Evolutionary conservation across 2,329 filamentous ascomycete species (phyloP).

Genomic region (Gaeumannomyces sp.): DNA sequence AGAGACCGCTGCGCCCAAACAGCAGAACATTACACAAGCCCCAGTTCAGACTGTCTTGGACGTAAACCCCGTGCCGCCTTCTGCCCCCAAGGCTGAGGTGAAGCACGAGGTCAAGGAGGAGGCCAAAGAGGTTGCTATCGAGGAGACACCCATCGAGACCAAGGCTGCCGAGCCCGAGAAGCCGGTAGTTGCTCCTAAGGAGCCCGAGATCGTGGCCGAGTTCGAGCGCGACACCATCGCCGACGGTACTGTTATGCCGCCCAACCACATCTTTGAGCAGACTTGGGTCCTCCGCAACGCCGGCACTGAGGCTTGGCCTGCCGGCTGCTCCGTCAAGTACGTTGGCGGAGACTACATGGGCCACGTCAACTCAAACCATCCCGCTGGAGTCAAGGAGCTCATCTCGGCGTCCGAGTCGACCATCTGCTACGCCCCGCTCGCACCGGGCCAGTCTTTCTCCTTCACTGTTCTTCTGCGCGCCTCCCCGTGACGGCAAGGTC

Average conservation of each 20-base stretch:
- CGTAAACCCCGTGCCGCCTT: conserved; percentile 46
- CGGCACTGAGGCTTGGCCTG: conserved; percentile 74
- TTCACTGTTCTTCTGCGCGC: conserved; percentile 82
- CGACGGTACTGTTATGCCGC: conserved; percentile 68
- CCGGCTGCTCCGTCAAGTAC: conserved; percentile 83
- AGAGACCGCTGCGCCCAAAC: conserved; percentile 32
- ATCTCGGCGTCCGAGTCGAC: conserved; percentile 78
- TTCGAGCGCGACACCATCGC: conserved; percentile 74
- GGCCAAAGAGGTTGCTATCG: conserved; percentile 16
- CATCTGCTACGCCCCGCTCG: conserved; percentile 60
- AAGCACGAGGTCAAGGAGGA: conserved; percentile 19
- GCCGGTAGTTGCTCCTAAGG: conserved; percentile 12
- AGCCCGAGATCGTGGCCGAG: conserved; percentile 39
- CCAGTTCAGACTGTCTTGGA: conserved; percentile 37
- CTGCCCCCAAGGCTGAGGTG: conserved; percentile 23
- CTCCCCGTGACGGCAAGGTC: conserved; percentile 65
- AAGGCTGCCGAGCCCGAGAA: conserved; percentile 11
- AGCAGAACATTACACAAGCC: too few species aligned
- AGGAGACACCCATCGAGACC: conserved; percentile 20
- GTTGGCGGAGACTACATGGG: conserved; percentile 97
- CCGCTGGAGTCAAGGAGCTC: conserved; percentile 71
- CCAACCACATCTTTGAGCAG: conserved; percentile 74
- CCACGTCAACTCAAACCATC: conserved; percentile 72
- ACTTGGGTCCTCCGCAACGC: conserved; percentile 88
- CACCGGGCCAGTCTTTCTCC: conserved; percentile 65